phyloP scores from a whole-genome alignment of 345 rosid species.

The Eucalyptus shirleyi region DNA sequence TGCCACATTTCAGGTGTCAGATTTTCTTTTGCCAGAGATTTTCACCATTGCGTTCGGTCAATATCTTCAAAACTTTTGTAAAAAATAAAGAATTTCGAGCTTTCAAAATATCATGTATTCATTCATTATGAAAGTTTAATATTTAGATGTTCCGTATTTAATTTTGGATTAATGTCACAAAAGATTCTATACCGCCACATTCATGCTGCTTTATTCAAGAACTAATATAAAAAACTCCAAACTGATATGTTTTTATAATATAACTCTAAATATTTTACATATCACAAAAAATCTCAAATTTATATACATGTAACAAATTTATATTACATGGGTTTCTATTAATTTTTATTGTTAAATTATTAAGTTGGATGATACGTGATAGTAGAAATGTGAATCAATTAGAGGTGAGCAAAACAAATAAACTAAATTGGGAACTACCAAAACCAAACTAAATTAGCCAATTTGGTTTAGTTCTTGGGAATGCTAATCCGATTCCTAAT shows the following conservation, averaged over 20 bases:
- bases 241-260: accelerated
- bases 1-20: neutral
- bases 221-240: accelerated
- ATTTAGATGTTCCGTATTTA: neutral
- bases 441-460: too few species aligned
- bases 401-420: too few species aligned
- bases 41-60: neutral
- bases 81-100: neutral
- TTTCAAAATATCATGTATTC: neutral
- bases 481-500: accelerated
- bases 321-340: too few species aligned
- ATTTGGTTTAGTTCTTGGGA: too few species aligned
- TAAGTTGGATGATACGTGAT: accelerated
- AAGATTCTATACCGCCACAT: neutral
- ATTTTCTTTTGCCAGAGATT: neutral
- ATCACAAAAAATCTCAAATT: too few species aligned
- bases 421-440: accelerated
- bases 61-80: neutral
- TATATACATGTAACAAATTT: accelerated
- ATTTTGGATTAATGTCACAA: neutral
- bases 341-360: too few species aligned
- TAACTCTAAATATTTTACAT: accelerated
- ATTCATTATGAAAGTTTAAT: neutral
- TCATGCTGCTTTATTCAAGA: accelerated
- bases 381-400: accelerated